Evolutionary conservation across 148 eudicot genomes (phyloP), one percentile per base, ranked within the genome.

Genomic region (Vaccinium corymbosum): DNA sequence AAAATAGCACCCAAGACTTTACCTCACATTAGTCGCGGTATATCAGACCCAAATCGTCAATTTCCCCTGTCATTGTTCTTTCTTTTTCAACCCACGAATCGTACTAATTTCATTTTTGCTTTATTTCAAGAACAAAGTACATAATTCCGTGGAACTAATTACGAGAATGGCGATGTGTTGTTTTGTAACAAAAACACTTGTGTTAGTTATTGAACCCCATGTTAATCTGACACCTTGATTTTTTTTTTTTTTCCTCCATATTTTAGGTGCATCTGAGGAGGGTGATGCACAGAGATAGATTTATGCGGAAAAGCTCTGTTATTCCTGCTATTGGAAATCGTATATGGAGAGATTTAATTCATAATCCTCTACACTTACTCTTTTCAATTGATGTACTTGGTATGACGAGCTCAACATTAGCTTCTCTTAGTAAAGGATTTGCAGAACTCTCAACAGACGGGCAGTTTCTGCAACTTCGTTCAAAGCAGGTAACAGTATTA

Each of bases 371-470:
- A 61, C 99, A 97, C 89, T 90, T 97, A 70, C 87, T 97, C 68
- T 95, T 97, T 87, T 97, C 99, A 4, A 95, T 97, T 56, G 99
- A 95, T 91, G 96, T 97, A 49, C 90, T 97, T 80, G 99, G 99
- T 48, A 93, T 95, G 99, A 91, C 99, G 68, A 94, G 98, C 89
- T 97, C 99, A 84, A 97, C 99, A 57, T 87, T 97, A 88, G 96
- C 98, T 84, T 95, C 99, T 73, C 92, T 97, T 52, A 90, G 99
- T 90, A 94, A 92, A 92, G 98, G 99, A 80, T 95, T 97, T 92
- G 99, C 99, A 61, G 97, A 94, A 86, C 94, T 97, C 84, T 97
- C 99, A 77, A 97, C 99, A 32, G 99, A 97, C 90, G 99, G 99
- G 12, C 99, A 97, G 89, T 97, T 97, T 87, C 89, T 97, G 81